Percentiles rank a stretch among this genome's conserved stretches.
These are phyloP conservation scores for Chlorella sorokiniana DNA, from an alignment of 139 green algal genomes.

Conservation along the genomic window DNA sequence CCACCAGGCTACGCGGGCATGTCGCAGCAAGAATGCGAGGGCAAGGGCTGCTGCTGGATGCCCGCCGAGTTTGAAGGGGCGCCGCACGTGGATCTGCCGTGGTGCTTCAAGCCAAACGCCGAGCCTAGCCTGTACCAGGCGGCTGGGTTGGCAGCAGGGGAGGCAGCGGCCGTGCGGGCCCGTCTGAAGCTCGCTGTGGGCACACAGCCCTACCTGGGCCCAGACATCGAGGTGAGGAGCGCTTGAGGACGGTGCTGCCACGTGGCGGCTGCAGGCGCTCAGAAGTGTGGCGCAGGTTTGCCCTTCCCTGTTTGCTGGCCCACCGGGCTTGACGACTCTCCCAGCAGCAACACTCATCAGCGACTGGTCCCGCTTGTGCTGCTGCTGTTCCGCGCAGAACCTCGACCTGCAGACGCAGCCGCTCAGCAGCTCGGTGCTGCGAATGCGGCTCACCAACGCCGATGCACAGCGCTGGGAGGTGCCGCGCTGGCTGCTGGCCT, in stretches of 20 bases:
- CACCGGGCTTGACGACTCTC: no score
- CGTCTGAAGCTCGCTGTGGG: constrained; percentile 20
- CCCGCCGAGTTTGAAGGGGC: constrained; percentile 9
- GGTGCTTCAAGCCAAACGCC: constrained; percentile 57
- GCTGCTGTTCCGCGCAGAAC: neutral
- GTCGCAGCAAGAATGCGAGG: constrained; percentile 42
- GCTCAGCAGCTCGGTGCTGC: constrained; percentile 13
- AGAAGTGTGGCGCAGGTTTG: no score
- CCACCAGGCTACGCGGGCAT: constrained; percentile 58
- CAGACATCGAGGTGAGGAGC: constrained; percentile 27
- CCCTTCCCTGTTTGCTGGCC: no score
- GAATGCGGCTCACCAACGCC: constrained; percentile 36
- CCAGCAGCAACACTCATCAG: no score
- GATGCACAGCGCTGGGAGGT: constrained; percentile 44
- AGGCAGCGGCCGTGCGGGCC: neutral
- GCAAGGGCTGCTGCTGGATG: constrained; percentile 55
- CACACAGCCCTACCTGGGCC: constrained; percentile 45
- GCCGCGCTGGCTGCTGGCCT: constrained; percentile 28
- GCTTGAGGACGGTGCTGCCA: neutral
- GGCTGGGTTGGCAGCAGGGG: neutral
- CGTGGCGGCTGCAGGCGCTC: no score
- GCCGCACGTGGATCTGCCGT: constrained; percentile 35
- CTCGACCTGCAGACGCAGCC: neutral
- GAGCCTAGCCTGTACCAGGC: constrained; percentile 34
- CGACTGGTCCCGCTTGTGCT: neutral